A percentile compares a stretch with the other conserved stretches of the same genome.
Conservation (phyloP, 495 filamentous ascomycete genomes). For the Cladorrhinum samala region DNA sequence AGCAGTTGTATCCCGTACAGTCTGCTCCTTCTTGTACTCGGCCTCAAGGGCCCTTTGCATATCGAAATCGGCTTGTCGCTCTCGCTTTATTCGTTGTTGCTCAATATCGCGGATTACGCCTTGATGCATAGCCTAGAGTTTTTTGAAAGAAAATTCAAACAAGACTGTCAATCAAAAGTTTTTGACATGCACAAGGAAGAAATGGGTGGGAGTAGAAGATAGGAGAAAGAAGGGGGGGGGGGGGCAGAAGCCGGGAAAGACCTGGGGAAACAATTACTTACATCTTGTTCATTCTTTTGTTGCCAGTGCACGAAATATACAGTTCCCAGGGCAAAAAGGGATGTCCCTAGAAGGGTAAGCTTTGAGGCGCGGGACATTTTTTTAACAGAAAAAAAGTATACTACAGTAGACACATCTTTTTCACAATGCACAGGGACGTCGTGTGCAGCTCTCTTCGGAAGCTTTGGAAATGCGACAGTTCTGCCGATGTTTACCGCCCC, state of each 20-base stretch:
- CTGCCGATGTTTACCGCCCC: constrained; percentile 11
- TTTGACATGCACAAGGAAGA: too few species aligned
- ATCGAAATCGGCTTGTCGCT: constrained; percentile 89
- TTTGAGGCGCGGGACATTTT: constrained; percentile 87
- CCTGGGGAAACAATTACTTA: too few species aligned
- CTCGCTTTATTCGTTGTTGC: constrained; percentile 80
- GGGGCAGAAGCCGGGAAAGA: too few species aligned
- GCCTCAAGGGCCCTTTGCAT: constrained; percentile 79
- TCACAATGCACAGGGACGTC: too few species aligned
- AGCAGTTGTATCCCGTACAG: constrained; percentile 34
- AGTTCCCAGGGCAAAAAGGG: constrained; percentile 66
- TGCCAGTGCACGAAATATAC: constrained; percentile 83
- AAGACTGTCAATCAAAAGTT: too few species aligned
- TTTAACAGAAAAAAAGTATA: too few species aligned
- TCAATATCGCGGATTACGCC: constrained; percentile 94
- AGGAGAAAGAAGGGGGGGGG: too few species aligned
- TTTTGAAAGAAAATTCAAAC: not conserved
- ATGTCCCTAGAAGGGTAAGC: constrained; percentile 71
- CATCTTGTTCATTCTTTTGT: constrained; percentile 80
- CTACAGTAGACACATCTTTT: too few species aligned
- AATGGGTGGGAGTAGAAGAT: too few species aligned
- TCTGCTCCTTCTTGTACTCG: constrained; percentile 85
- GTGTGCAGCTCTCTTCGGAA: too few species aligned
- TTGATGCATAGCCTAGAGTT: constrained; percentile 88
- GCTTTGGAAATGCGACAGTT: not conserved